A percentile compares a stretch with the other conserved stretches of the same genome.
These are phyloP conservation scores for Cephalotrichum gorgonifer DNA, from an alignment of 2,329 filamentous ascomycete genomes.

Conservation along the genomic window DNA sequence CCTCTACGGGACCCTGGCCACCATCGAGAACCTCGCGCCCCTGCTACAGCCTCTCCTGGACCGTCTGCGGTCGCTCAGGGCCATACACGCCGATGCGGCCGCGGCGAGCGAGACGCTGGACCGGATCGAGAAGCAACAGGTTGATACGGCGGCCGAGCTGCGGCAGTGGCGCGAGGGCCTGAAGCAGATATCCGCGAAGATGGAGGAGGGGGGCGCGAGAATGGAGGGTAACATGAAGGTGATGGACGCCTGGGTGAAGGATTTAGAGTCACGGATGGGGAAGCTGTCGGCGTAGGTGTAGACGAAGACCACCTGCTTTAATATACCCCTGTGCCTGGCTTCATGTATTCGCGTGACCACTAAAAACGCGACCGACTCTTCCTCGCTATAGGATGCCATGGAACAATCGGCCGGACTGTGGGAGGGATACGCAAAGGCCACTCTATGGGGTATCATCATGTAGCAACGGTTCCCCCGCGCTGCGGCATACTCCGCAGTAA, in stretches of 20 bases:
- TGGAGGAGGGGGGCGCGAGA: slow-evolving; percentile 57
- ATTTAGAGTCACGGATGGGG: slow-evolving; percentile 56
- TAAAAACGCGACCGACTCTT: too few species aligned
- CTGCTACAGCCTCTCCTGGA: slow-evolving; percentile 79
- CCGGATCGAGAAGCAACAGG: slow-evolving; percentile 67
- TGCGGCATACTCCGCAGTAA: too few species aligned
- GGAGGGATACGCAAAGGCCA: too few species aligned
- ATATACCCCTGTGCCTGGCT: neutral
- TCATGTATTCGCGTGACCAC: neutral
- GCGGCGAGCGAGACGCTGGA: slow-evolving; percentile 68
- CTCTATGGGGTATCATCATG: too few species aligned
- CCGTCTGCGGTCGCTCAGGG: slow-evolving; percentile 69
- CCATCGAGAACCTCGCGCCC: slow-evolving; percentile 77
- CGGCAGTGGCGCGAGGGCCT: slow-evolving; percentile 77
- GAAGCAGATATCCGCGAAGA: slow-evolving; percentile 64
- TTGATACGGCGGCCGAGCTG: slow-evolving; percentile 74
- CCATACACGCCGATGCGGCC: slow-evolving; percentile 80
- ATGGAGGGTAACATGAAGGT: slow-evolving; percentile 73
- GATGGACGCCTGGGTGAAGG: slow-evolving; percentile 84
- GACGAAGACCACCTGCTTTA: neutral
- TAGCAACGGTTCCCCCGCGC: too few species aligned
- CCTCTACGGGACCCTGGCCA: slow-evolving; percentile 78
- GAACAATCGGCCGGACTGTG: too few species aligned
- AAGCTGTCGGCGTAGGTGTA: neutral
- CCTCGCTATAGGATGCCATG: too few species aligned